phyloP scores from a whole-genome alignment of 495 filamentous ascomycete species.

The Collariella sp. region DNA sequence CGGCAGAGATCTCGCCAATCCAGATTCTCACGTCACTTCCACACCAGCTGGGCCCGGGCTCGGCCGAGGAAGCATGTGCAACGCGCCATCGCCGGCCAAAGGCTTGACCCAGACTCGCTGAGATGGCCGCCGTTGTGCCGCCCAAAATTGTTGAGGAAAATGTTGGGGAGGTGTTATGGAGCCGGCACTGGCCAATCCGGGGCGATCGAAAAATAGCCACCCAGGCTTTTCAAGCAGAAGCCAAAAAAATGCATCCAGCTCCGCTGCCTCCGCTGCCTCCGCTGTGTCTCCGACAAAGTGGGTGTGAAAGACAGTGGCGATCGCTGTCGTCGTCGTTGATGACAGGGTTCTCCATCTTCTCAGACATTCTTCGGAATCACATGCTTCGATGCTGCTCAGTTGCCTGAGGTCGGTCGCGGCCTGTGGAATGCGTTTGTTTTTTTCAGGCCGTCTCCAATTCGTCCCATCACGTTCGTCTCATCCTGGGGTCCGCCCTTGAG shows the following conservation, averaged over 20 bases:
- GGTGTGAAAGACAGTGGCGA: background rate
- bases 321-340: background rate
- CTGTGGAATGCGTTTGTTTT: background rate
- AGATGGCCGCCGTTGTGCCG: constrained; percentile 16
- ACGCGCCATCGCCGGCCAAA: constrained; percentile 15
- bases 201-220: background rate
- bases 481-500: no score
- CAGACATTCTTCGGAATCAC: background rate
- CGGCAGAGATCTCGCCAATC: background rate
- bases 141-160: constrained; percentile 30
- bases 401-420: background rate
- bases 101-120: constrained; percentile 8
- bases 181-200: background rate
- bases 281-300: no score
- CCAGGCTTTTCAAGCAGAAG: background rate
- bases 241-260: background rate
- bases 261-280: background rate
- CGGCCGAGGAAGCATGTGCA: constrained; percentile 22
- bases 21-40: constrained; percentile 4
- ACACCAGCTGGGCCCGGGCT: constrained; percentile 10
- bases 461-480: no score
- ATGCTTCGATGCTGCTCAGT: background rate
- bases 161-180: constrained; percentile 23
- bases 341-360: background rate
- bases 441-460: background rate